Percentiles rank a stretch among this genome's conserved stretches.
These are phyloP conservation scores for Isabelozyma rhagii DNA, from an alignment of 805 yeast species.

Conservation along the genomic window DNA sequence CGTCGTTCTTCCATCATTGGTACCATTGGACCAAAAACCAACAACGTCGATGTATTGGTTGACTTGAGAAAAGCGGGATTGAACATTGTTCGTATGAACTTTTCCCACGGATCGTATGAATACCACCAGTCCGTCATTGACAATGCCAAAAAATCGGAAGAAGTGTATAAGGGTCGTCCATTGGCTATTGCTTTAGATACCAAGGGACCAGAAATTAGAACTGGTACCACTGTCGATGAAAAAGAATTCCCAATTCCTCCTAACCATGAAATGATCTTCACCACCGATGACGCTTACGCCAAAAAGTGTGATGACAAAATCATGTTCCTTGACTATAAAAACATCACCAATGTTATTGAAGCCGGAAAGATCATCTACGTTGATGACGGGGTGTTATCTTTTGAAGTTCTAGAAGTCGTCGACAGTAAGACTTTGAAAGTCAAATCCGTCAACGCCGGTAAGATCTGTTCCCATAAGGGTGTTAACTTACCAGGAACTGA, in stretches of 20 bases:
- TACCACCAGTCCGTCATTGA: constrained; percentile 97
- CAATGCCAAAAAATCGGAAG: constrained; percentile 93
- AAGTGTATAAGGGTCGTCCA: constrained; percentile 90
- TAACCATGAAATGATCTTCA: constrained; percentile 86
- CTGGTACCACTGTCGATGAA: constrained; percentile 85
- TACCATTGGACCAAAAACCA: constrained; percentile 98
- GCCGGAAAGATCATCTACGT: constrained; percentile 88
- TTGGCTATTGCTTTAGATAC: constrained; percentile 98
- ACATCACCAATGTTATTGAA: constrained; percentile 91
- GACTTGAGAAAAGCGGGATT: constrained; percentile 94
- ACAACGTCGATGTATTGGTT: constrained; percentile 78
- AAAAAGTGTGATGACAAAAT: constrained; percentile 69
- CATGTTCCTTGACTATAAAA: constrained; percentile 92
- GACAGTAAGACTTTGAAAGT: constrained; percentile 84
- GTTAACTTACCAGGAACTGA: constrained; percentile 98
- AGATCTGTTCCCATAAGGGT: constrained; percentile 96
- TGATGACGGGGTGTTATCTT: constrained; percentile 97
- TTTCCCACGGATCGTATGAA: constrained; percentile 96
- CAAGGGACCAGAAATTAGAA: constrained; percentile 99
- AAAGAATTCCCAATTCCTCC: constrained; percentile 80
- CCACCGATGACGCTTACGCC: constrained; percentile 83
- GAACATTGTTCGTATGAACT: constrained; percentile 98
- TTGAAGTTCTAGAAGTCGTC: constrained; percentile 81
- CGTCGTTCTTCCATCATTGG: constrained; percentile 98
- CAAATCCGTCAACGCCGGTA: constrained; percentile 89